Conservation (phyloP, 495 filamentous ascomycete genomes). For the Aspergillus sclerotiicarbonarius region DNA sequence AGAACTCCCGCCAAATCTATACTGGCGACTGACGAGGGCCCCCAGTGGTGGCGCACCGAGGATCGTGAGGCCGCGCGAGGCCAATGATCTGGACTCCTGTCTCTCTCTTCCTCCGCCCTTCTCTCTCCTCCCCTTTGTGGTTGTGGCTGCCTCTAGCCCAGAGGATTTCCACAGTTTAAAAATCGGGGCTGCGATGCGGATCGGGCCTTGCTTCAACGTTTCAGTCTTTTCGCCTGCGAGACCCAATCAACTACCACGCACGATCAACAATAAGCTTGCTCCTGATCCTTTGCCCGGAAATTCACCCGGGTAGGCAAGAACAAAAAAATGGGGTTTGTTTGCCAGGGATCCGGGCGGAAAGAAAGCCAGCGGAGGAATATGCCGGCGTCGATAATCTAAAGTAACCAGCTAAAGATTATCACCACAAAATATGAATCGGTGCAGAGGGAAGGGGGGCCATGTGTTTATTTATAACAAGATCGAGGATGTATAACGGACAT, state of each 20-base stretch:
- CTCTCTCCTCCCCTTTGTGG: constrained; percentile 1
- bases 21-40: neutral
- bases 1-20: neutral
- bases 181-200: constrained; percentile 4
- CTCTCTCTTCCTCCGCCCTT: neutral
- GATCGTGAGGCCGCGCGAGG: neutral
- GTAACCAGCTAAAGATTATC: neutral
- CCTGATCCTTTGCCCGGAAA: neutral
- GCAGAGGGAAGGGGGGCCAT: neutral
- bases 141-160: constrained; percentile 3
- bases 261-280: constrained; percentile 6
- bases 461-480: neutral
- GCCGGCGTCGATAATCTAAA: neutral
- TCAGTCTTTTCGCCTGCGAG: neutral
- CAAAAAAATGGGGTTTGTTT: neutral
- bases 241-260: constrained; percentile 2
- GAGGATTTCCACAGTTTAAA: constrained; percentile 9
- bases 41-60: neutral
- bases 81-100: neutral
- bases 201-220: constrained; percentile 8
- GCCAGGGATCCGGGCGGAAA: neutral
- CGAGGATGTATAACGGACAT: neutral
- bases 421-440: neutral
- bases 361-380: neutral
- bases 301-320: neutral